Evolutionary conservation across 2,329 filamentous ascomycete genomes (phyloP).

Genomic region (Exophiala mesophila): DNA sequence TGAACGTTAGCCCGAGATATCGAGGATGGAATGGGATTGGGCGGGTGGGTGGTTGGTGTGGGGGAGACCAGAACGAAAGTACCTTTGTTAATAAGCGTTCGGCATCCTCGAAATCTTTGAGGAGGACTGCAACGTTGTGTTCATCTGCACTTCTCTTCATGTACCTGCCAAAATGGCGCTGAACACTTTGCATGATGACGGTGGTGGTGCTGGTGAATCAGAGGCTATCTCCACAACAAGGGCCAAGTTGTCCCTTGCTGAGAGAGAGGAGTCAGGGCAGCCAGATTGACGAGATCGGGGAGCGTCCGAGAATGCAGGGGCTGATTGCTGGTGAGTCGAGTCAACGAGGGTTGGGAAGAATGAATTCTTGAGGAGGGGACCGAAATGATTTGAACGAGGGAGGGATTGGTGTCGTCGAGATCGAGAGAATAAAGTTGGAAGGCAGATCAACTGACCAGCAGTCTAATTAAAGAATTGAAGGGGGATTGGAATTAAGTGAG

Average conservation of each 20-base stretch:
- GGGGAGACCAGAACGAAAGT: constrained; percentile 35
- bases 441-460: no score
- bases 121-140: constrained; percentile 66
- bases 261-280: neutral
- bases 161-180: constrained; percentile 69
- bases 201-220: neutral
- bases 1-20: no score
- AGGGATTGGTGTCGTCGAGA: no score
- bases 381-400: no score
- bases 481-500: no score
- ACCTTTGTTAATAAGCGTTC: constrained; percentile 67
- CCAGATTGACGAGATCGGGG: no score
- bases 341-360: no score
- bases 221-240: constrained; percentile 3
- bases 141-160: constrained; percentile 68
- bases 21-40: constrained; percentile 5
- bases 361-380: no score
- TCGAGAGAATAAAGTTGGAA: no score
- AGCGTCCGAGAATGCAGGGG: no score
- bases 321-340: no score
- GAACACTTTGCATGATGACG: constrained; percentile 62
- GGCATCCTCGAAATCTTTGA: constrained; percentile 76
- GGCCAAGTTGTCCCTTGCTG: constrained; percentile 7
- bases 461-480: no score
- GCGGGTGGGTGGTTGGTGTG: constrained; percentile 7